Percentiles rank a stretch among this genome's conserved stretches.
Conservation (phyloP, 192 early-diverging fungal species). For the Cladochytrium replicatum region DNA sequence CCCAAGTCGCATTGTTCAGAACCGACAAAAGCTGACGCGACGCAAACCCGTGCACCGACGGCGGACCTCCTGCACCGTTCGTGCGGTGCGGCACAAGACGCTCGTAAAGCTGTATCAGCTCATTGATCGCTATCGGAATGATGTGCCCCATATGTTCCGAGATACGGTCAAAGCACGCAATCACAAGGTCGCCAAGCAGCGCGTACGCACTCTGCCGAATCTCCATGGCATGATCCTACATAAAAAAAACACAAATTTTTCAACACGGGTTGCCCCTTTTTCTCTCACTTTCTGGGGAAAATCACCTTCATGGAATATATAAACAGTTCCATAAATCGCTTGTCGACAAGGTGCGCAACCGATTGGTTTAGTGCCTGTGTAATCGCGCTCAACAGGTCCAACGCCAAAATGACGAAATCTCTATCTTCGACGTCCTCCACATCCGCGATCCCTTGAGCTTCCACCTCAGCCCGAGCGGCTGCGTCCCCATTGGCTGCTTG, state of each 20-base stretch:
- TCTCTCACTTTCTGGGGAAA: background rate
- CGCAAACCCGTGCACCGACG: no score
- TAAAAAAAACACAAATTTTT: constrained; percentile 3
- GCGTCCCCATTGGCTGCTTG: constrained; percentile 35
- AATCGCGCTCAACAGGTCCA: constrained; percentile 91
- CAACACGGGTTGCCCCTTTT: background rate
- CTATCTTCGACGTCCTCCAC: constrained; percentile 58
- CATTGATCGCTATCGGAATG: constrained; percentile 63
- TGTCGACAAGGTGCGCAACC: constrained; percentile 60
- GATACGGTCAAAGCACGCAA: constrained; percentile 74
- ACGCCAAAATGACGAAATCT: constrained; percentile 92
- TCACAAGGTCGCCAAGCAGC: constrained; percentile 93
- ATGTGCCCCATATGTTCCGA: constrained; percentile 69
- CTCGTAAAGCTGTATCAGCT: constrained; percentile 67
- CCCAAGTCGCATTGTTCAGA: constrained; percentile 98
- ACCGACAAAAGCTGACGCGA: constrained; percentile 53
- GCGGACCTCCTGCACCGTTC: no score
- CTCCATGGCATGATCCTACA: constrained; percentile 47
- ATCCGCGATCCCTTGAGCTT: no score
- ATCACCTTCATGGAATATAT: constrained; percentile 70
- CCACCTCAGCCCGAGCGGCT: no score
- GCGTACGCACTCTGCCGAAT: constrained; percentile 95
- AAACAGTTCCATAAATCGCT: constrained; percentile 62
- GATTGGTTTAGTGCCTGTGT: constrained; percentile 77
- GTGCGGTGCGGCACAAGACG: no score